phyloP scores from a whole-genome alignment of 148 eudicot genomes.

The Chenopodium formosanum region DNA sequence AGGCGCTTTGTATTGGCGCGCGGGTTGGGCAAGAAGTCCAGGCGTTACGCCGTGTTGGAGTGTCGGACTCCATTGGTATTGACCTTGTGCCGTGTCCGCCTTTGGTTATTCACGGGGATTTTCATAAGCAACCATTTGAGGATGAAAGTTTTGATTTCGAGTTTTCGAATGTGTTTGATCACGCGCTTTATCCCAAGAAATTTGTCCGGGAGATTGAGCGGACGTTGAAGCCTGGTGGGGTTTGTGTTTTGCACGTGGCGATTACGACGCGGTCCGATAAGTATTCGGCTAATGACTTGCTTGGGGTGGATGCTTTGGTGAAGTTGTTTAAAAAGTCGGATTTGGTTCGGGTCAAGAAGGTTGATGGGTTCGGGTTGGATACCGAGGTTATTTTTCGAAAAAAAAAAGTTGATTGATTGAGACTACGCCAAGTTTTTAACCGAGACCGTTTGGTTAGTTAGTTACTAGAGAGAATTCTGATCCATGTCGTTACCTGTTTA shows the following conservation, averaged over 20 bases:
- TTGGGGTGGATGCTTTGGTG: conserved; percentile 50
- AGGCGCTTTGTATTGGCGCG: conserved; percentile 68
- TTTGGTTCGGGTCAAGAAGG: conserved; percentile 47
- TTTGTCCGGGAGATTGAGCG: conserved; percentile 80
- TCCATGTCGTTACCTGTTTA: background rate
- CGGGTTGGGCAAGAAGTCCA: conserved; percentile 88
- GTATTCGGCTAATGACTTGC: conserved; percentile 87
- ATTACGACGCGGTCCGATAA: conserved; percentile 62
- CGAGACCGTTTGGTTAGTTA: no score
- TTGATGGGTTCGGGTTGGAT: conserved; percentile 93
- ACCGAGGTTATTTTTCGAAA: conserved; percentile 73
- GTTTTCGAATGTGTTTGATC: conserved; percentile 89
- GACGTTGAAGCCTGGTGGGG: conserved; percentile 70
- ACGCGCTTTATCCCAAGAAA: conserved; percentile 65
- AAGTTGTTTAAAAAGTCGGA: conserved; percentile 54
- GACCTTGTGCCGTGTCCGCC: conserved; percentile 90
- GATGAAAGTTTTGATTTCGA: conserved; percentile 61
- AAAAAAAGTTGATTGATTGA: background rate
- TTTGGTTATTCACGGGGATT: conserved; percentile 65
- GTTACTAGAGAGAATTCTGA: background rate
- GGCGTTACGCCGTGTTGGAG: conserved; percentile 65
- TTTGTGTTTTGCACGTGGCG: conserved; percentile 80
- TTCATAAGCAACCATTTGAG: conserved; percentile 70
- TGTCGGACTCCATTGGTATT: conserved; percentile 62
- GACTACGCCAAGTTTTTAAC: no score